Evolutionary conservation across 2,329 filamentous ascomycete genomes (phyloP).

Genomic region (Purpureocillium lavendulum): DNA sequence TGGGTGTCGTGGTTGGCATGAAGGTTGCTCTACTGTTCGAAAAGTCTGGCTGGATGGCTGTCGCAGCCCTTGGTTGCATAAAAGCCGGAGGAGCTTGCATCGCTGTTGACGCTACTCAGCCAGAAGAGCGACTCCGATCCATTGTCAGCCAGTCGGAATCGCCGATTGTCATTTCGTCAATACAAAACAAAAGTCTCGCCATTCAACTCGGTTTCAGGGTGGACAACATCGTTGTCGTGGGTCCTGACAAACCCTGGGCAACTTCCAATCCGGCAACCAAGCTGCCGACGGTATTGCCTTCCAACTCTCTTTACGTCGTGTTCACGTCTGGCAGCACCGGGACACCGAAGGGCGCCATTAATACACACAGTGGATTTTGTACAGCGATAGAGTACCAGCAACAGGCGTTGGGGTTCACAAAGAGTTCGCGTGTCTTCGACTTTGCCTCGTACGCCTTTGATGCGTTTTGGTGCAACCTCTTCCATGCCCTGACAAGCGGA

Average conservation of each 20-base stretch:
- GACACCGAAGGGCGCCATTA: slow-evolving; percentile 15
- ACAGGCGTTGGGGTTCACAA: slow-evolving; percentile 8
- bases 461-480: slow-evolving; percentile 10
- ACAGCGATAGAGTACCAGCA: slow-evolving; percentile 9
- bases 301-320: slow-evolving; percentile 9
- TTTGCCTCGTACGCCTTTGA: slow-evolving; percentile 15
- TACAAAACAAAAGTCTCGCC: background rate
- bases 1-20: slow-evolving; percentile 6
- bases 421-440: slow-evolving; percentile 11
- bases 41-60: slow-evolving; percentile 15
- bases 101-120: slow-evolving; percentile 14
- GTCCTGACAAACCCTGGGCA: background rate
- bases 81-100: slow-evolving; percentile 16
- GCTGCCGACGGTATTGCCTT: slow-evolving; percentile 3
- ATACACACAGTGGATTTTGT: slow-evolving; percentile 10
- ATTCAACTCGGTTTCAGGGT: background rate
- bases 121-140: slow-evolving; percentile 5
- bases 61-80: slow-evolving; percentile 14
- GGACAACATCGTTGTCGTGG: slow-evolving; percentile 1
- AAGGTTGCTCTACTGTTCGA: slow-evolving; percentile 15
- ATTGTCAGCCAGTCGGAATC: slow-evolving; percentile 3
- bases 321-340: slow-evolving; percentile 13
- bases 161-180: slow-evolving; percentile 2
- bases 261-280: background rate
- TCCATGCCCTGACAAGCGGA: slow-evolving; percentile 10